Evolutionary conservation across 805 yeast species (phyloP), one percentile per base, ranked within the genome.

Genomic region (Yarrowia deformans): DNA sequence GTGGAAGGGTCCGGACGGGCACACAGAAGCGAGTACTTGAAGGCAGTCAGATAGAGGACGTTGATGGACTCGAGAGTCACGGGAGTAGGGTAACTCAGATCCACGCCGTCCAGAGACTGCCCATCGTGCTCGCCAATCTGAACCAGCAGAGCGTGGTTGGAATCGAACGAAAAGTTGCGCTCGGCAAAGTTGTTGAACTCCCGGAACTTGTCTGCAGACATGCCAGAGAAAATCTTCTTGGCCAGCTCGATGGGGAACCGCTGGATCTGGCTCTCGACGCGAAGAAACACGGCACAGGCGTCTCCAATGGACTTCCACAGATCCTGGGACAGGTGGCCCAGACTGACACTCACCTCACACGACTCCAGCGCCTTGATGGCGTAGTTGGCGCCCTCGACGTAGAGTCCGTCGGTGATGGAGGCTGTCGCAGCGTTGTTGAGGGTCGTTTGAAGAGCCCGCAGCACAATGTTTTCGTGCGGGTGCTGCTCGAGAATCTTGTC

Each of bases 291-390:
- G 34, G 82, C 80, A 56, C 90, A 76, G 14, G 89, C 81, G 69
- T 87, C 90, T 23, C 87, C 84, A 18, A 90, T 78, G 0, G 84
- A 78, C 70, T 86, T 84, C 98, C 97, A 93, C 50, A 90, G 74
- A 64, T 82, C 84, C 50, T 83, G 86, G 0, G 90, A 70, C 18
- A 46, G 68, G 82, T 2, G 74, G 55, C 1, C 70, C 55, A 83
- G 79, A 14, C 77, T 73, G 1, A 74, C 70, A 29, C 83, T 78
- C 0, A 87, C 83, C 14, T 72, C 74, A 2, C 73, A 5, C 18
- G 82, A 78, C 1, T 80, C 81, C 5, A 90, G 77, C 0, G 89
- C 85, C 8, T 79, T 78, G 2, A 77, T 67, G 12, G 87, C 86
- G 58, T 80, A 75, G 8, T 81, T 82, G 8, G 84, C 78, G 0